Base-by-base conservation (phyloP, 306 rosid species). In the Begonia loranthoides region DNA sequence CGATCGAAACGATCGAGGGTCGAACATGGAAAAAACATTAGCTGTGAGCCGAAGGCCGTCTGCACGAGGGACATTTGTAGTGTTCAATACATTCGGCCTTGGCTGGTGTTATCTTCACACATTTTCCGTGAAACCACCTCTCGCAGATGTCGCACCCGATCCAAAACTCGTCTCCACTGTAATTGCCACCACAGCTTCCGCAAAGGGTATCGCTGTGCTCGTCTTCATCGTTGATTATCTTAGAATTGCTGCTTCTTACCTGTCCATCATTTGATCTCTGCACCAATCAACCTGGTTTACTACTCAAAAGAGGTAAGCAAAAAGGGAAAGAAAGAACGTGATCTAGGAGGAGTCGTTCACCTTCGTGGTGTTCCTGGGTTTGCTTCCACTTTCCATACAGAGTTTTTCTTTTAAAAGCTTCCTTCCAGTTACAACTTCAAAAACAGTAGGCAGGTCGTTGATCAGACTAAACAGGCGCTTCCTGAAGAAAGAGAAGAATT, bases 21-120 rank as follows among this genome's bases (percentile, higher is more conserved):
- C 36, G 36, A 28, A 28, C 36, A n/a, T n/a, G n/a, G n/a, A n/a
- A n/a, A n/a, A n/a, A n/a, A n/a, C n/a, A n/a, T n/a, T n/a, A n/a
- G n/a, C n/a, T n/a, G n/a, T n/a, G n/a, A n/a, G n/a, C n/a, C n/a
- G n/a, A n/a, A 19, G 22, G 22, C 22, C 22, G 3, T 19, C 65
- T 72, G 70, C 86, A 79, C 47, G 71, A 60, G 53, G 82, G 82
- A 58, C 86, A 79, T 60, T 75, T 75, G 68, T 72, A 79, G 45
- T 69, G 79, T 55, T 67, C 63, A 47, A 79, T 75, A 33, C 58
- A 63, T 39, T 75, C 82, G 1, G 82, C 82, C 72, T 66, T 71
- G 10, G 78, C 73, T 7, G 80, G 78, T 53, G 81, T 76, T 47
- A 79, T 73, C 79, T 76, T 76, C 69, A 79, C 87, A 21, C 83